Base-by-base conservation (phyloP, 2,329 filamentous ascomycete genomes). In the Didymella pinodella region DNA sequence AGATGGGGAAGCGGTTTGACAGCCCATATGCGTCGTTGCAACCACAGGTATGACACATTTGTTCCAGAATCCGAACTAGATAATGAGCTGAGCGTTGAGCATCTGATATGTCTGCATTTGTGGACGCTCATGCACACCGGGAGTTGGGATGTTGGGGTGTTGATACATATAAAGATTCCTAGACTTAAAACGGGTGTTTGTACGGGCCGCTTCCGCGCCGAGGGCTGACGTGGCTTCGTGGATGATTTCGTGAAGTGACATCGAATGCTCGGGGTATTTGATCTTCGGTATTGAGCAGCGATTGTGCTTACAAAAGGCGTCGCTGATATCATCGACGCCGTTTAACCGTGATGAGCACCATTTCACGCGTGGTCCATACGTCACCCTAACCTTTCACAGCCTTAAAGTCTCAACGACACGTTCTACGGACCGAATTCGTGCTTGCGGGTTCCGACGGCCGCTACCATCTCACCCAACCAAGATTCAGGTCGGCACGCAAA, bases 1-100 rank as follows among this genome's bases (percentile, higher is more conserved):
- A 56, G 52, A 52, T 55, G 57, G 52, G 57, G 57, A 60, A 60
- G 57, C 57, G 57, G 57, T 38, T 45, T 20, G 11, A 51, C 18
- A 41, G 36, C 57, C 57, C 18, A 34, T 43, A 36, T 38, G 18
- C 46, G 38, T 7, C 22, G 40, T 25, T 38, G 11, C 25, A n/a
- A 32, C 38, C 34, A 38, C 12, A 40, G 16, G 14, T 29, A 20
- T 28, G 32, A 51, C 34, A 7, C 28, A 18, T 31, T 29, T 25
- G 49, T 26, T 46, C 38, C 32, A 49, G 22, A 25, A 28, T 28
- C 22, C 41, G 3, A n/a, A 28, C 8, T 10, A 6, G 25, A 34
- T 16, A 16, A 26, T 8, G 18, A 29, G 16, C 25, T 36, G 46
- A 57, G 54, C 20, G 11, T 36, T 43, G 51, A 16, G 51, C 34